A percentile compares a stretch with the other conserved stretches of the same genome.
phyloP scores from a whole-genome alignment of 441 rosid genomes.

The Flueggea neowawraea region DNA sequence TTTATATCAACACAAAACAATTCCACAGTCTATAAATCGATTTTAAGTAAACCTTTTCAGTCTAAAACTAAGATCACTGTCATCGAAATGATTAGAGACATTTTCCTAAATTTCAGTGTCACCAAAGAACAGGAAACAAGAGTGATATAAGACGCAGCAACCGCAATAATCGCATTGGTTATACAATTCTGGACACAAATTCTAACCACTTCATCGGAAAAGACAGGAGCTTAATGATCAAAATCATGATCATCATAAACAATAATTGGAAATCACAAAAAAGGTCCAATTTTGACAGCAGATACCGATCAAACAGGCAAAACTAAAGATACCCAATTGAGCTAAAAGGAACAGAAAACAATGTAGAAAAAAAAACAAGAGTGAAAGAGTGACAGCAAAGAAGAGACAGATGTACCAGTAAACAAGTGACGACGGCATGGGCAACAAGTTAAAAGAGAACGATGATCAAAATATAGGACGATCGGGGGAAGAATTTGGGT shows the following conservation, averaged over 20 bases:
- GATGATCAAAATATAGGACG: conserved; percentile 5
- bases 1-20: too few relatives aligned
- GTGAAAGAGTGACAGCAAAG: conserved; percentile 7
- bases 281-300: conserved; percentile 23
- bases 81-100: too few relatives aligned
- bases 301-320: conserved; percentile 14
- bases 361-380: conserved; percentile 21
- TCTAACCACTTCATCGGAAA: conserved; percentile 9
- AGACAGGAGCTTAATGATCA: conserved; percentile 23
- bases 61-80: too few relatives aligned
- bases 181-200: conserved; percentile 16
- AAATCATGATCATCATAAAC: conserved; percentile 26
- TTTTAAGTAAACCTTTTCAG: too few relatives aligned
- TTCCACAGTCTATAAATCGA: too few relatives aligned
- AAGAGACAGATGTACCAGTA: conserved; percentile 25
- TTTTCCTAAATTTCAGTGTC: too few relatives aligned
- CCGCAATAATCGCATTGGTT: conserved; percentile 5
- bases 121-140: too few relatives aligned
- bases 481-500: not conserved
- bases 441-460: conserved; percentile 1
- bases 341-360: conserved; percentile 24
- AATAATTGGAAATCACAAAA: conserved; percentile 2
- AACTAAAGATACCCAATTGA: conserved; percentile 34
- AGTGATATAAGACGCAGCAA: not conserved
- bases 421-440: conserved; percentile 17